Conservation (phyloP, 345 rosid species). For the Hirschfeldia incana region DNA sequence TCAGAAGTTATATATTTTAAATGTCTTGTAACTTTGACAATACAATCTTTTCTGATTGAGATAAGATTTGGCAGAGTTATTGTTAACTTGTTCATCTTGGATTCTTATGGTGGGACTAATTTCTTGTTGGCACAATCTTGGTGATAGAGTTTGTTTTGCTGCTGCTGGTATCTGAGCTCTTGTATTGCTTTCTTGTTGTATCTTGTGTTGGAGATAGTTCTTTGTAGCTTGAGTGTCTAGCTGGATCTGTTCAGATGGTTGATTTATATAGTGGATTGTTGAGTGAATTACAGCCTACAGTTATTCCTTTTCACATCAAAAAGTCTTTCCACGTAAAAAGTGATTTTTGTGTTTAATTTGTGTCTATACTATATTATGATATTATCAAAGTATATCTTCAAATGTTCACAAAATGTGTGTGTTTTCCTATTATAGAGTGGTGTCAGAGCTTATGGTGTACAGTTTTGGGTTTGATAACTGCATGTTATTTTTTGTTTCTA, state of each 20-base stretch:
- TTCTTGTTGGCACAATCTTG: not conserved
- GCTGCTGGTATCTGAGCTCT: not conserved
- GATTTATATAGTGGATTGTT: not conserved
- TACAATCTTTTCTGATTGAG: not conserved
- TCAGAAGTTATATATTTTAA: not conserved
- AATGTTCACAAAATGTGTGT: not conserved
- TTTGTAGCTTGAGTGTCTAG: too few species aligned
- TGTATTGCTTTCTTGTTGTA: not conserved
- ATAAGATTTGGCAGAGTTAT: not conserved
- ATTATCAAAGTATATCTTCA: too few species aligned
- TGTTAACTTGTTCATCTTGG: not conserved
- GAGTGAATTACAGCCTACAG: not conserved
- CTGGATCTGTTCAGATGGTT: not conserved
- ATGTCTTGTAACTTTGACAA: not conserved
- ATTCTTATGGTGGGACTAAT: not conserved
- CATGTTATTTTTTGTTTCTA: not conserved
- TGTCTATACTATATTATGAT: not conserved
- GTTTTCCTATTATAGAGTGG: not conserved
- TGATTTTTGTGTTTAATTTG: too few species aligned
- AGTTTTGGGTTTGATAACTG: not conserved
- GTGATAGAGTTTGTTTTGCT: not conserved
- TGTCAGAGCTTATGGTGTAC: not conserved
- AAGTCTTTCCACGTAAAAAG: not conserved
- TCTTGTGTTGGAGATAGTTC: not conserved
- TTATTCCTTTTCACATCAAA: not conserved